These are phyloP conservation scores for Austroboletus rostrupii DNA, from an alignment of 1,284 basidiomycete genomes.

Conservation along the genomic window DNA sequence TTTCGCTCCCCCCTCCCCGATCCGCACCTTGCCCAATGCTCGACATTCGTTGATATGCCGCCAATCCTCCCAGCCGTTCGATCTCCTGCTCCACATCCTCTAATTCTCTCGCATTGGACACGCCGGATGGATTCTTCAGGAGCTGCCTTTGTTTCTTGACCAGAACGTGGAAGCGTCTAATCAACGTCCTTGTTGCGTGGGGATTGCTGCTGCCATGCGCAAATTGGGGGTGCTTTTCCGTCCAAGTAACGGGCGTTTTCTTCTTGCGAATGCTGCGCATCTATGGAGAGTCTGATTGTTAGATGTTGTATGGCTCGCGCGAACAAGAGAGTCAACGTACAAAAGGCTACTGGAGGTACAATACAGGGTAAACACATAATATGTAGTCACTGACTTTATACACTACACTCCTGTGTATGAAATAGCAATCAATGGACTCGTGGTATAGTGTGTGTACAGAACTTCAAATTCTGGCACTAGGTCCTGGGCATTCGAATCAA, in stretches of 20 bases:
- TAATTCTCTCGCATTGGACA: conserved; percentile 34
- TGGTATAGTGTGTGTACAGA: no score
- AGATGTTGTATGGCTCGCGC: no score
- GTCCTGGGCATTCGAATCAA: no score
- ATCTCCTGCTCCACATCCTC: conserved; percentile 57
- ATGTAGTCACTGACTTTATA: no score
- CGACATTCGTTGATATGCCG: conserved; percentile 79
- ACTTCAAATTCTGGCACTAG: no score
- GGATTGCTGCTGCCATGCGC: conserved; percentile 38
- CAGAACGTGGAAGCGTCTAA: conserved; percentile 66
- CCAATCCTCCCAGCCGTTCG: conserved; percentile 66
- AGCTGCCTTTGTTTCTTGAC: conserved; percentile 58
- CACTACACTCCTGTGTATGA: no score
- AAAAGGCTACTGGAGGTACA: no score
- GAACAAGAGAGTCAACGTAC: no score
- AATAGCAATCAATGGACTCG: no score
- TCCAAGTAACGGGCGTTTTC: conserved; percentile 39
- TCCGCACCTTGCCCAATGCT: conserved; percentile 73
- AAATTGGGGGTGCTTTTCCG: conserved; percentile 3
- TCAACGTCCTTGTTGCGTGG: conserved; percentile 56
- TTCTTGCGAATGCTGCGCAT: conserved; percentile 45
- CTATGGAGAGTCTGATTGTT: background rate
- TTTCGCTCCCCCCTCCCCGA: conserved; percentile 82
- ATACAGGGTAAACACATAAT: no score
- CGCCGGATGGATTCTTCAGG: conserved; percentile 24